Conservation (phyloP, 305 asterid species). For the Fraxinus greggii region DNA sequence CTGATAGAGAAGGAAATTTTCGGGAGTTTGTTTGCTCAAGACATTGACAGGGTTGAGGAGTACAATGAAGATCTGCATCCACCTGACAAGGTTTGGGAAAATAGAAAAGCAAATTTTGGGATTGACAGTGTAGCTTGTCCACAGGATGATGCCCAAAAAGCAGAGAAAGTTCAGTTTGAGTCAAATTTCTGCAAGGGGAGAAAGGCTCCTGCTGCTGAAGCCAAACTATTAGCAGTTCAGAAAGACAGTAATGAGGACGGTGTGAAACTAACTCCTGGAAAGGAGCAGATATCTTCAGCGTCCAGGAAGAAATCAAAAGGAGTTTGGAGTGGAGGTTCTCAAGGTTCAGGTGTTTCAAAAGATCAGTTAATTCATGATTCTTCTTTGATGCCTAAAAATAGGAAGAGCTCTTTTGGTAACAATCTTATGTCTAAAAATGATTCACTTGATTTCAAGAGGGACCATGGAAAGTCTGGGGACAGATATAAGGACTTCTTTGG, state of each 20-base stretch:
- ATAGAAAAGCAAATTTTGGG: not conserved
- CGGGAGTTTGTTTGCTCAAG: not conserved
- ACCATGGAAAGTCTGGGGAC: slow-evolving; percentile 24
- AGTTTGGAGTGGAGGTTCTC: not conserved
- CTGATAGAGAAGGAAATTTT: not conserved
- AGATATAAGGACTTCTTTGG: slow-evolving; percentile 53
- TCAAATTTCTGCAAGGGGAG: not conserved
- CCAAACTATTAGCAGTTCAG: not conserved
- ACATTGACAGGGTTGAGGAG: not conserved
- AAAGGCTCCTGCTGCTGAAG: not conserved
- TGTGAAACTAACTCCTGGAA: not conserved
- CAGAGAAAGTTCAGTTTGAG: not conserved
- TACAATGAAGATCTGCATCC: not conserved
- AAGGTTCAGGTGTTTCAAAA: not conserved
- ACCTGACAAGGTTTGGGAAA: not conserved
- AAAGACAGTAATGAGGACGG: not conserved
- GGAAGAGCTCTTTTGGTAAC: not conserved
- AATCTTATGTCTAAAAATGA: not conserved
- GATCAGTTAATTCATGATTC: not conserved
- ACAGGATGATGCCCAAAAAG: not conserved
- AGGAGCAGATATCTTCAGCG: not conserved
- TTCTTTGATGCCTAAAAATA: not conserved
- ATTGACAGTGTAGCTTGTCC: not conserved
- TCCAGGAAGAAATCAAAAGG: slow-evolving; percentile 4
- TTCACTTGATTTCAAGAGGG: not conserved